Evolutionary conservation across 2,329 filamentous ascomycete genomes (phyloP).

Genomic region (Cladobotryum mycophilum): DNA sequence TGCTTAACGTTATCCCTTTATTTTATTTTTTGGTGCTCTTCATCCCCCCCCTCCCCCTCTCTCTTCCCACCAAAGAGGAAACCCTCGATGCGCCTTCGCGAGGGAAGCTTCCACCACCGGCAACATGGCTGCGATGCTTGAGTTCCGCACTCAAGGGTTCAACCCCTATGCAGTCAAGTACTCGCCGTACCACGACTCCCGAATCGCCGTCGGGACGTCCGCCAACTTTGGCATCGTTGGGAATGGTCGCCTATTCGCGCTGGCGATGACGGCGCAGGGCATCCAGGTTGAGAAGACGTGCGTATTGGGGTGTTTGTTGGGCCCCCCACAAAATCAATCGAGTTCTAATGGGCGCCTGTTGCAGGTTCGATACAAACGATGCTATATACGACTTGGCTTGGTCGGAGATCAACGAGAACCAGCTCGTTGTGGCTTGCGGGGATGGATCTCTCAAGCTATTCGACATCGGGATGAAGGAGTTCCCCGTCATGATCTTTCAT

Average conservation of each 20-base stretch:
- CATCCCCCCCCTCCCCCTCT: background rate
- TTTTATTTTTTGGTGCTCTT: background rate
- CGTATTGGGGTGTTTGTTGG: too few relatives aligned
- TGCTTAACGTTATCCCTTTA: background rate
- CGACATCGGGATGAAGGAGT: constrained; percentile 73
- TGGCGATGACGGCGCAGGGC: constrained; percentile 76
- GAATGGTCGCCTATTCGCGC: constrained; percentile 82
- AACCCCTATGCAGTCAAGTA: constrained; percentile 98
- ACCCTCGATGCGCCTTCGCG: constrained; percentile 17
- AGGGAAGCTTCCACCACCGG: constrained; percentile 5
- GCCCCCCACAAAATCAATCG: too few relatives aligned
- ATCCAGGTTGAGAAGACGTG: constrained; percentile 80
- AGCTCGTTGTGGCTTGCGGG: constrained; percentile 80
- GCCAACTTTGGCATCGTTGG: constrained; percentile 96
- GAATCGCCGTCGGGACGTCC: constrained; percentile 82
- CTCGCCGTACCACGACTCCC: constrained; percentile 95
- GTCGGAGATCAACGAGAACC: constrained; percentile 95
- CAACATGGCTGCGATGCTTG: constrained; percentile 65
- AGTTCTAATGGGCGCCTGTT: background rate
- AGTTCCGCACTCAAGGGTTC: constrained; percentile 88
- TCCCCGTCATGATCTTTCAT: constrained; percentile 85
- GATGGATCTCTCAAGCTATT: constrained; percentile 95
- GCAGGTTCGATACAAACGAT: constrained; percentile 92
- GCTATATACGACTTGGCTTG: constrained; percentile 91
- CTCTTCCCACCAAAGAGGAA: background rate